Percentiles rank a stretch among this genome's conserved stretches.
Conservation (phyloP, 768 basidiomycete genomes). For the Termitomyces sp. region DNA sequence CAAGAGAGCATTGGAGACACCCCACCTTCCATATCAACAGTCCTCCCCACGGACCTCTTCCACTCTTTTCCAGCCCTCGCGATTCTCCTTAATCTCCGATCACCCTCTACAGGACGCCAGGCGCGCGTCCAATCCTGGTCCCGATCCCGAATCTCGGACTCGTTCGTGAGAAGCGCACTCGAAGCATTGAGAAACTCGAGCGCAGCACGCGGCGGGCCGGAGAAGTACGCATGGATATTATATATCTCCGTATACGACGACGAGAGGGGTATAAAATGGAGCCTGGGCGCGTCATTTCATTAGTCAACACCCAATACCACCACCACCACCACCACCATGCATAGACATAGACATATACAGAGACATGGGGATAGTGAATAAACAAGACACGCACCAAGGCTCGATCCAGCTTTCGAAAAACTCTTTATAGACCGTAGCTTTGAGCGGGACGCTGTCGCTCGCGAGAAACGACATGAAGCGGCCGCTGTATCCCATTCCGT, state of each 20-base stretch:
- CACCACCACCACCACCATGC: no score
- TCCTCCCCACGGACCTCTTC: conserved; percentile 79
- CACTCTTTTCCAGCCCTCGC: conserved; percentile 91
- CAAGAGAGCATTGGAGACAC: no score
- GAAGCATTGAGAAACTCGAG: conserved; percentile 21
- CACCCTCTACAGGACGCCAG: conserved; percentile 48
- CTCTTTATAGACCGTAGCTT: conserved; percentile 88
- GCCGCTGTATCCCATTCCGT: conserved; percentile 94
- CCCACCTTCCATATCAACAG: conserved; percentile 90
- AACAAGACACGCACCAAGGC: conserved; percentile 53
- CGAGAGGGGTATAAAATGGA: conserved; percentile 93
- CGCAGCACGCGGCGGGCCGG: conserved; percentile 65
- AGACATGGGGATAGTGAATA: no score
- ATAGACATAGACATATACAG: no score
- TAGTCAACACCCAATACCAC: no score
- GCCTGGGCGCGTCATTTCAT: conserved; percentile 32
- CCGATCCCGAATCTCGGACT: no score
- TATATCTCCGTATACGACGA: conserved; percentile 87
- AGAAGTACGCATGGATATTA: conserved; percentile 91
- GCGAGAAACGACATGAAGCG: conserved; percentile 81
- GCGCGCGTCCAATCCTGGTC: no score
- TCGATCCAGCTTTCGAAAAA: conserved; percentile 90
- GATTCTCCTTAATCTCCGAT: conserved; percentile 70
- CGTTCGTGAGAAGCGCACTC: no score
- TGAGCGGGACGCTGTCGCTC: conserved; percentile 86